phyloP scores from a whole-genome alignment of 345 rosid species.

The Streptanthus diversifolius region DNA sequence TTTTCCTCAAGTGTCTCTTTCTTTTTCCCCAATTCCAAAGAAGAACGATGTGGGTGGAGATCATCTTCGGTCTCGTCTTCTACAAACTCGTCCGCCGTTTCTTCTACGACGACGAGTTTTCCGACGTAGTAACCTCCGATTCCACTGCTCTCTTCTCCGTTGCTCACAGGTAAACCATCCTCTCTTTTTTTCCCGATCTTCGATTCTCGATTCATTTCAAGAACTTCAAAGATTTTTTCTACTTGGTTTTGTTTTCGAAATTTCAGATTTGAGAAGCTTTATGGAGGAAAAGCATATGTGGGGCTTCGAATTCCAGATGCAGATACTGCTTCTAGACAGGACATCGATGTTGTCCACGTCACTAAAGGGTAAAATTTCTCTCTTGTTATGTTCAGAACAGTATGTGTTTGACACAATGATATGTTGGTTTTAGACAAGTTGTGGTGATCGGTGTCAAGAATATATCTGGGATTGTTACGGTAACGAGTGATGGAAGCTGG shows the following conservation, averaged over 20 bases:
- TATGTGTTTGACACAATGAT: background rate
- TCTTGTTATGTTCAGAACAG: background rate
- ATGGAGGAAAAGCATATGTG: constrained; percentile 72
- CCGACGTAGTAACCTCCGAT: constrained; percentile 61
- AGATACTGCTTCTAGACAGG: constrained; percentile 68
- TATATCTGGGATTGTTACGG: constrained; percentile 61
- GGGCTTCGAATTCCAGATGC: constrained; percentile 95
- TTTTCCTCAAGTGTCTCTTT: background rate
- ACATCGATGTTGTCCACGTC: constrained; percentile 66
- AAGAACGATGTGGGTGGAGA: constrained; percentile 72
- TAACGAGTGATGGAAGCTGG: constrained; percentile 77
- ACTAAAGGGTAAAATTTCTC: constrained; percentile 46
- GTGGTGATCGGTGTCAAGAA: constrained; percentile 74
- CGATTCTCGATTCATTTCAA: background rate
- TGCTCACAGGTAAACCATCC: constrained; percentile 45
- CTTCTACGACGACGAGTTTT: constrained; percentile 50
- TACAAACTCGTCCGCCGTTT: constrained; percentile 49
- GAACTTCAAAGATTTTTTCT: background rate
- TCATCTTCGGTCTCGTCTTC: constrained; percentile 63
- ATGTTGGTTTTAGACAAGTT: constrained; percentile 45
- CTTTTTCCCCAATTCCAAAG: background rate
- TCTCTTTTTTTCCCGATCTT: background rate
- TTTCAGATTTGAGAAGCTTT: constrained; percentile 74
- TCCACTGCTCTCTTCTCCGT: constrained; percentile 69
- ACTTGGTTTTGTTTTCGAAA: no score